Evolutionary conservation across 495 filamentous ascomycete species (phyloP).

Genomic region (Oleoguttula mirabilis): DNA sequence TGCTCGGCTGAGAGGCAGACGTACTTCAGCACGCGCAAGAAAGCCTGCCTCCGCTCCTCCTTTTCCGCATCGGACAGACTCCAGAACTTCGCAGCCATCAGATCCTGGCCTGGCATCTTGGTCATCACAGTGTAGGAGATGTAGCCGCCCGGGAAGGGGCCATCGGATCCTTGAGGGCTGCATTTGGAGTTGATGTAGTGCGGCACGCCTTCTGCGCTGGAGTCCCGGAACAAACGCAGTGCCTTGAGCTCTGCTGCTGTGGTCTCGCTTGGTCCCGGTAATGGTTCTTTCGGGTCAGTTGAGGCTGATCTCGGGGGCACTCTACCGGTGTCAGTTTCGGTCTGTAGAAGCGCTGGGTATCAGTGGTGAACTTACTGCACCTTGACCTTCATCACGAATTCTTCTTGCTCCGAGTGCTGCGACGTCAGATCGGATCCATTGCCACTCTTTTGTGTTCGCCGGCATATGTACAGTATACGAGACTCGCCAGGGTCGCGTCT

Average conservation of each 20-base stretch:
- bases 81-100: conserved; percentile 14
- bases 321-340: conserved; percentile 6
- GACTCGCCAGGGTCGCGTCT: conserved; percentile 15
- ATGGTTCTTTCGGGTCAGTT: conserved; percentile 4
- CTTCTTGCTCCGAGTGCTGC: neutral
- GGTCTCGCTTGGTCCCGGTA: conserved; percentile 8
- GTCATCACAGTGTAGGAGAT: conserved; percentile 17
- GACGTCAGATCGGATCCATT: neutral
- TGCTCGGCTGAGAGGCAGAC: neutral
- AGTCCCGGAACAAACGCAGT: conserved; percentile 1
- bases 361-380: conserved; percentile 5
- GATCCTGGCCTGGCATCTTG: conserved; percentile 7
- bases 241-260: conserved; percentile 11
- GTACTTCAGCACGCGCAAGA: conserved; percentile 5
- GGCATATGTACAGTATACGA: conserved; percentile 12
- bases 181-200: conserved; percentile 5
- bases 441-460: neutral
- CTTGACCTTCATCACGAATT: conserved; percentile 16
- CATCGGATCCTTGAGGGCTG: conserved; percentile 1
- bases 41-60: conserved; percentile 5
- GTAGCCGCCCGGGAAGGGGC: conserved; percentile 12
- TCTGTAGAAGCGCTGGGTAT: neutral
- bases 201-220: conserved; percentile 4
- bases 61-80: neutral
- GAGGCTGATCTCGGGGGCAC: conserved; percentile 10